phyloP scores from a whole-genome alignment of 2,329 filamentous ascomycete genomes.

The Hortaea werneckii region DNA sequence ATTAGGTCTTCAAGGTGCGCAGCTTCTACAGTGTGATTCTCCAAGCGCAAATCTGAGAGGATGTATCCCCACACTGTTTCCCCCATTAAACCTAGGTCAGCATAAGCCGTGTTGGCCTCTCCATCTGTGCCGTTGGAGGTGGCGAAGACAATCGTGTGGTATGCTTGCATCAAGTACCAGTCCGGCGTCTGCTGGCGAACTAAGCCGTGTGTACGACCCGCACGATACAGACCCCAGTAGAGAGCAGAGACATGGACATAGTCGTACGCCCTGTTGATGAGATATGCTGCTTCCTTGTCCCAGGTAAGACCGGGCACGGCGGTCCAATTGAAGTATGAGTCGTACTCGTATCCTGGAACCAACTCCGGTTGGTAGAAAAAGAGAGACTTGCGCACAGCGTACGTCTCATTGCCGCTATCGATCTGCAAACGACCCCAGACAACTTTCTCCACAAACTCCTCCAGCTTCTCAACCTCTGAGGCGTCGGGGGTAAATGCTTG shows the following conservation, averaged over 20 bases:
- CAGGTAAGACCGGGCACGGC: conserved; percentile 41
- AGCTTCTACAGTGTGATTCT: conserved; percentile 34
- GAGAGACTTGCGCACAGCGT: conserved; percentile 44
- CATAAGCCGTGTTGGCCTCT: conserved; percentile 14
- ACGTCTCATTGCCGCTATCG: conserved; percentile 23
- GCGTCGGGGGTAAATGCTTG: conserved; percentile 42
- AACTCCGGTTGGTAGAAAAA: conserved; percentile 46
- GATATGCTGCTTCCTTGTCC: conserved; percentile 38
- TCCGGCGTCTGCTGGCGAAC: not conserved
- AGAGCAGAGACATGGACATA: conserved; percentile 45
- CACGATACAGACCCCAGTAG: conserved; percentile 38
- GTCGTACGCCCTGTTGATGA: conserved; percentile 45
- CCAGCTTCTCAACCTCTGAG: conserved; percentile 42
- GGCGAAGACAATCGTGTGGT: conserved; percentile 21
- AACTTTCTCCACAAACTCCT: conserved; percentile 44
- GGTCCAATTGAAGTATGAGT: conserved; percentile 36
- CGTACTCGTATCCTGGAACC: conserved; percentile 37
- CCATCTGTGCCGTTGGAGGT: conserved; percentile 22
- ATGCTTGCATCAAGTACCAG: not conserved
- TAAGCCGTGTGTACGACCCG: conserved; percentile 27
- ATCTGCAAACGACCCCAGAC: conserved; percentile 42
- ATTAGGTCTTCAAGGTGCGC: conserved; percentile 36
- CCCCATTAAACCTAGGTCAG: conserved; percentile 44
- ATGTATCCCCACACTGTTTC: conserved; percentile 49
- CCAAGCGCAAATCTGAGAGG: conserved; percentile 40